These are phyloP conservation scores for Cornus controversa DNA, from an alignment of 148 eudicot species.

Conservation along the genomic window DNA sequence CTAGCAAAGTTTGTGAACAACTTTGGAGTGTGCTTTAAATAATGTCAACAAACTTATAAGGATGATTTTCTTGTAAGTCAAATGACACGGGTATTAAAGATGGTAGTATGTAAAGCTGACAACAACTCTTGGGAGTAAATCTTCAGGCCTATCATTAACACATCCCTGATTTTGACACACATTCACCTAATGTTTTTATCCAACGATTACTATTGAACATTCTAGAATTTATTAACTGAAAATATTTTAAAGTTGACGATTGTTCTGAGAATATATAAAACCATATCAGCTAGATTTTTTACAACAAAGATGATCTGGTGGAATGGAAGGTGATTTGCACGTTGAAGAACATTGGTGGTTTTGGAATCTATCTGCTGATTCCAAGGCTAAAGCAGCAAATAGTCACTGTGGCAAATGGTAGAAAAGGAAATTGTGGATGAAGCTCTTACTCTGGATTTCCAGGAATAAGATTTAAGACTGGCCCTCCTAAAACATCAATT, in stretches of 20 bases:
- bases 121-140: too few relatives aligned
- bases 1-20: not conserved
- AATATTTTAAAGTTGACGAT: not conserved
- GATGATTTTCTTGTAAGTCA: not conserved
- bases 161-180: too few relatives aligned
- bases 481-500: too few relatives aligned
- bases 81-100: not conserved
- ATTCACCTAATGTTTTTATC: not conserved
- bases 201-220: not conserved
- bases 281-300: not conserved
- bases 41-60: not conserved
- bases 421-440: not conserved
- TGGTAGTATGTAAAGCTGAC: not conserved
- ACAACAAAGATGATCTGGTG: not conserved
- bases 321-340: not conserved
- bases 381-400: not conserved
- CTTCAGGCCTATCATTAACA: too few relatives aligned
- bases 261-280: not conserved
- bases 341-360: not conserved
- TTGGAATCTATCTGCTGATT: not conserved
- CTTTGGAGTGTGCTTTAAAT: not conserved
- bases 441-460: not conserved
- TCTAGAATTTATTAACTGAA: not conserved
- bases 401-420: not conserved
- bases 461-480: not conserved